phyloP scores from a whole-genome alignment of 2,329 filamentous ascomycete genomes.

The Fusarium siculi region DNA sequence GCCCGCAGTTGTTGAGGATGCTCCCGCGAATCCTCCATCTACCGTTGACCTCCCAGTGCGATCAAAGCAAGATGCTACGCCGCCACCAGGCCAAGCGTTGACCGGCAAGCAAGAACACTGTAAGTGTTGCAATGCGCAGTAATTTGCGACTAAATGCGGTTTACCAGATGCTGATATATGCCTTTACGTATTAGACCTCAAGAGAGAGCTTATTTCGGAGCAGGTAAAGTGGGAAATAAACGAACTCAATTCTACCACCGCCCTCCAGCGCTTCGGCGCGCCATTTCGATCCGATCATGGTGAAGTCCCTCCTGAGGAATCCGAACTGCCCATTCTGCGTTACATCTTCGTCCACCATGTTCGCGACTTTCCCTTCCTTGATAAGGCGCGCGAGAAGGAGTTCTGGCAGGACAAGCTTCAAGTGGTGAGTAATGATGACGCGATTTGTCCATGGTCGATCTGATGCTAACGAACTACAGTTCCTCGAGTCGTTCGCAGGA shows the following conservation, averaged over 20 bases:
- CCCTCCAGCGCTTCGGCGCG: slow-evolving; percentile 92
- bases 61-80: slow-evolving; percentile 44
- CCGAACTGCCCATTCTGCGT: slow-evolving; percentile 89
- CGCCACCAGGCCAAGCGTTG: slow-evolving; percentile 63
- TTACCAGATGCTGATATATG: slow-evolving; percentile 23
- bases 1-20: slow-evolving; percentile 36
- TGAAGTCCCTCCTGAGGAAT: slow-evolving; percentile 92
- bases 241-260: slow-evolving; percentile 94
- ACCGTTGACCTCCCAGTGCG: slow-evolving; percentile 47
- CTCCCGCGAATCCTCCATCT: slow-evolving; percentile 25
- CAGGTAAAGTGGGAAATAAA: slow-evolving; percentile 91
- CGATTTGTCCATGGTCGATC: neutral
- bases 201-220: slow-evolving; percentile 90
- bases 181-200: slow-evolving; percentile 71
- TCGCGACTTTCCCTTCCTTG: slow-evolving; percentile 96
- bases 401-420: slow-evolving; percentile 99
- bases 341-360: slow-evolving; percentile 99
- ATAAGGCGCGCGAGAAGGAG: slow-evolving; percentile 97
- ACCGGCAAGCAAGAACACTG: slow-evolving; percentile 99
- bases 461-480: slow-evolving; percentile 62
- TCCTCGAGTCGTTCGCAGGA: slow-evolving; percentile 95
- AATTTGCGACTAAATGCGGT: neutral
- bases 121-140: slow-evolving; percentile 56
- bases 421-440: slow-evolving; percentile 69
- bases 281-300: slow-evolving; percentile 93